These are phyloP conservation scores for Diaporthe nobilis DNA, from an alignment of 2,329 filamentous ascomycete species.

Conservation along the genomic window DNA sequence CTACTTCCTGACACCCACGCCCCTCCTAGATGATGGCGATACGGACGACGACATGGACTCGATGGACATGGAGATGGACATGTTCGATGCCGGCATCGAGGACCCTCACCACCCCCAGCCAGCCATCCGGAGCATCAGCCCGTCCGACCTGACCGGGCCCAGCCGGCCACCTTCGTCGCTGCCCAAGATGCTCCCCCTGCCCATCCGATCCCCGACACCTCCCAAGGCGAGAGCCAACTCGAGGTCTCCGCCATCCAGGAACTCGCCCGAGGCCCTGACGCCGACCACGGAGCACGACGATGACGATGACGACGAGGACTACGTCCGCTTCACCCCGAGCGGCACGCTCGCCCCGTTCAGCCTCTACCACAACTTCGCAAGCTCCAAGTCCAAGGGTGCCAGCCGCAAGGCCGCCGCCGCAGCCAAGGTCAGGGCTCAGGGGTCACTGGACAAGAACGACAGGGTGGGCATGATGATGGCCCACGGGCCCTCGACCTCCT, in stretches of 20 bases:
- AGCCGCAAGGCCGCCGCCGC: conserved; percentile 39
- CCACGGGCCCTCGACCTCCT: conserved; percentile 23
- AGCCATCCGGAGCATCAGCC: conserved; percentile 68
- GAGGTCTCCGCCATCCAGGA: conserved; percentile 51
- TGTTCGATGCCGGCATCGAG: conserved; percentile 72
- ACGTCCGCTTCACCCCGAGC: conserved; percentile 55
- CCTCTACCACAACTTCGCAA: conserved; percentile 33
- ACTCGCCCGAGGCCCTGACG: conserved; percentile 59
- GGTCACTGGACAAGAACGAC: conserved; percentile 30
- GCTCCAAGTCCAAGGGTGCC: conserved; percentile 37
- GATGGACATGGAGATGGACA: conserved; percentile 60
- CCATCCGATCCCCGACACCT: conserved; percentile 50
- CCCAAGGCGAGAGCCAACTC: conserved; percentile 57
- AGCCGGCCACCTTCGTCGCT: conserved; percentile 61
- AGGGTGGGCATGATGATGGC: conserved; percentile 40
- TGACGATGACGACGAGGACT: conserved; percentile 64
- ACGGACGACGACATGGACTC: conserved; percentile 52
- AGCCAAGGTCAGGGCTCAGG: conserved; percentile 41
- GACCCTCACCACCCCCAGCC: conserved; percentile 60
- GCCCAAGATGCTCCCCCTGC: background rate
- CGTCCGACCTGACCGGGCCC: conserved; percentile 68
- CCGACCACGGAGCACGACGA: conserved; percentile 47
- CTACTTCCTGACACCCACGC: conserved; percentile 68
- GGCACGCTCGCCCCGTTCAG: conserved; percentile 50
- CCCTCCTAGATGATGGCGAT: conserved; percentile 57